Evolutionary conservation across 345 rosid genomes (phyloP).

Genomic region (Brassica carinata): DNA sequence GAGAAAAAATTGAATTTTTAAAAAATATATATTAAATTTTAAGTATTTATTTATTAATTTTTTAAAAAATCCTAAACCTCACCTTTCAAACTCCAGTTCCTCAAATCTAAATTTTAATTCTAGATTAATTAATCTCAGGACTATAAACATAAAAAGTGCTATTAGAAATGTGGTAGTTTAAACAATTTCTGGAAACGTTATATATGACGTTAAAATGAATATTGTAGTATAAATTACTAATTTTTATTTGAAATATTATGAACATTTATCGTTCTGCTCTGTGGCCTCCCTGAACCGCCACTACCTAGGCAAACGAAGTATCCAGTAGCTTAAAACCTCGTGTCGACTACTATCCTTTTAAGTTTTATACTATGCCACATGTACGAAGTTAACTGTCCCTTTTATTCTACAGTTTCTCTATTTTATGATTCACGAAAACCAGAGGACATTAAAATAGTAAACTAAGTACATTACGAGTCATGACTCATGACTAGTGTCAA

Average conservation of each 20-base stretch:
- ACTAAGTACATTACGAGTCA: background rate
- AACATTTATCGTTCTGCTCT: background rate
- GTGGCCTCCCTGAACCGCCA: slow-evolving; percentile 16
- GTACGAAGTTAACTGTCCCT: background rate
- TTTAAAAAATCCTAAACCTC: too few species aligned
- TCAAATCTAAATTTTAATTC: too few species aligned
- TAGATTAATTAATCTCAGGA: too few species aligned
- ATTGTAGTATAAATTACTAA: too few species aligned
- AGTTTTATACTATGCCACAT: slow-evolving; percentile 3
- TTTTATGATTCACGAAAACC: background rate
- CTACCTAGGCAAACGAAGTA: slow-evolving; percentile 2
- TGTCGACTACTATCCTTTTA: background rate
- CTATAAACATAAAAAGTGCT: too few species aligned
- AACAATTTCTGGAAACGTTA: too few species aligned
- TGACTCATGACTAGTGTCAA: slow-evolving; percentile 24
- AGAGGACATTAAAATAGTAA: background rate
- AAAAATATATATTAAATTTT: too few species aligned
- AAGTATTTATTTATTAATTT: too few species aligned
- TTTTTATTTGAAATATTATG: background rate
- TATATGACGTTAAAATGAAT: too few species aligned
- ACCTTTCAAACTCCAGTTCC: too few species aligned
- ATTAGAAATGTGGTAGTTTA: too few species aligned
- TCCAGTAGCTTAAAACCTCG: background rate
- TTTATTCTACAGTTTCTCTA: background rate
- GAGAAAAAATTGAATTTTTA: too few species aligned